phyloP scores from a whole-genome alignment of 208 protist genomes.

The Angomonas deanei region DNA sequence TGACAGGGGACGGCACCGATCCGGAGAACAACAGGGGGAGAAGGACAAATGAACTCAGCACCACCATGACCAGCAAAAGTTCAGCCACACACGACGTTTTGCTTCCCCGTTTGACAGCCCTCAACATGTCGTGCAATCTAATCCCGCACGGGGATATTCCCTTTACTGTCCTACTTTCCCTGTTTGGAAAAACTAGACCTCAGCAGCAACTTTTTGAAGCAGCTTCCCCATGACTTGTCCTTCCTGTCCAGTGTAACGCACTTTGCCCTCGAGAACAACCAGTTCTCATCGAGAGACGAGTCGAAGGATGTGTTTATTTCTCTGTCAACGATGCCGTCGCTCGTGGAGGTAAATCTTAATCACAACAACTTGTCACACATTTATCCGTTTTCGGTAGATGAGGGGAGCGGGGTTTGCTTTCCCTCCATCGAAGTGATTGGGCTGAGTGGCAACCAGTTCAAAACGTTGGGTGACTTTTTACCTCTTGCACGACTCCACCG shows the following conservation, averaged over 20 bases:
- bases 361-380: slow-evolving; percentile 62
- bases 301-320: slow-evolving; percentile 49
- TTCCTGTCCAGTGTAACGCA: slow-evolving; percentile 70
- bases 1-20: not conserved
- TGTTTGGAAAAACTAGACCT: slow-evolving; percentile 75
- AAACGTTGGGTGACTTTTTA: slow-evolving; percentile 22
- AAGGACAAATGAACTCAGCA: slow-evolving; percentile 2
- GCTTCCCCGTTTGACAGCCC: slow-evolving; percentile 40
- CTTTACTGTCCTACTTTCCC: slow-evolving; percentile 52
- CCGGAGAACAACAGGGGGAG: not conserved
- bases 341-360: slow-evolving; percentile 81
- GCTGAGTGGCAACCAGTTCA: slow-evolving; percentile 57
- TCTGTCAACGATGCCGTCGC: slow-evolving; percentile 75
- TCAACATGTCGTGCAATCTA: slow-evolving; percentile 85
- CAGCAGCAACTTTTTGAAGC: slow-evolving; percentile 70
- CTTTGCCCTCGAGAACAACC: slow-evolving; percentile 77
- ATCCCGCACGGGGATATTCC: slow-evolving; percentile 52
- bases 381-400: slow-evolving; percentile 40
- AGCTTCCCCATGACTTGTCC: slow-evolving; percentile 64
- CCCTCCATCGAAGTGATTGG: slow-evolving; percentile 65
- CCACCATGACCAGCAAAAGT: slow-evolving; percentile 5
- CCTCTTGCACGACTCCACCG: slow-evolving; percentile 53
- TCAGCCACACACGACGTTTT: slow-evolving; percentile 33
- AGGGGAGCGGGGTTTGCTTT: slow-evolving; percentile 47
- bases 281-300: slow-evolving; percentile 25